Evolutionary conservation across 2,329 filamentous ascomycete genomes (phyloP).

Genomic region (Malbranchea cinnamomea): DNA sequence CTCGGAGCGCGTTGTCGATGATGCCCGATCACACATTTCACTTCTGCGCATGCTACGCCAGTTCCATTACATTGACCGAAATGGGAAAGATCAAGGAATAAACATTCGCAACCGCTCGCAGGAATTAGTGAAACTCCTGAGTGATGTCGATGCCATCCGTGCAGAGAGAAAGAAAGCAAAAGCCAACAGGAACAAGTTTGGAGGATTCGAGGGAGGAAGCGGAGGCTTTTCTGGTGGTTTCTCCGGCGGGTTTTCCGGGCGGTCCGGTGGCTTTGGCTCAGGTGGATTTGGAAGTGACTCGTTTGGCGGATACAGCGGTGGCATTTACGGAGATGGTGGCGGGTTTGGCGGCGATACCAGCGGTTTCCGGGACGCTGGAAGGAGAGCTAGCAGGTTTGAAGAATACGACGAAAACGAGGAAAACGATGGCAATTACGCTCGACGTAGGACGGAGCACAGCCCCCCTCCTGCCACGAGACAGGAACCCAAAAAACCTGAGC

Average conservation of each 20-base stretch:
- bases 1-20: slow-evolving; percentile 92
- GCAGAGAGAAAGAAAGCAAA: slow-evolving; percentile 73
- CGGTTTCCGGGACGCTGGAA: slow-evolving; percentile 52
- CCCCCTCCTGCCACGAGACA: slow-evolving; percentile 22
- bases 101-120: slow-evolving; percentile 96
- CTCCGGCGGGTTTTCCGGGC: slow-evolving; percentile 41
- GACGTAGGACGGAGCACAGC: slow-evolving; percentile 33
- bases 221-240: slow-evolving; percentile 23
- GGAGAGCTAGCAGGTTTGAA: slow-evolving; percentile 64
- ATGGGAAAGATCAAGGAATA: slow-evolving; percentile 95
- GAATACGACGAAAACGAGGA: slow-evolving; percentile 97
- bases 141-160: slow-evolving; percentile 47
- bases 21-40: slow-evolving; percentile 86
- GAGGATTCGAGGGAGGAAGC: slow-evolving; percentile 74
- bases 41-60: slow-evolving; percentile 96
- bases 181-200: slow-evolving; percentile 83
- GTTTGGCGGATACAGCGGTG: slow-evolving; percentile 54
- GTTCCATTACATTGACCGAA: slow-evolving; percentile 90
- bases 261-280: slow-evolving; percentile 57
- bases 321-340: slow-evolving; percentile 89
- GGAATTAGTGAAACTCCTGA: slow-evolving; percentile 82
- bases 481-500: slow-evolving; percentile 49
- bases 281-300: slow-evolving; percentile 81
- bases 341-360: slow-evolving; percentile 69
- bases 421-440: slow-evolving; percentile 39